These are phyloP conservation scores for Hamigera avellanea DNA, from an alignment of 495 filamentous ascomycete species.

Conservation along the genomic window DNA sequence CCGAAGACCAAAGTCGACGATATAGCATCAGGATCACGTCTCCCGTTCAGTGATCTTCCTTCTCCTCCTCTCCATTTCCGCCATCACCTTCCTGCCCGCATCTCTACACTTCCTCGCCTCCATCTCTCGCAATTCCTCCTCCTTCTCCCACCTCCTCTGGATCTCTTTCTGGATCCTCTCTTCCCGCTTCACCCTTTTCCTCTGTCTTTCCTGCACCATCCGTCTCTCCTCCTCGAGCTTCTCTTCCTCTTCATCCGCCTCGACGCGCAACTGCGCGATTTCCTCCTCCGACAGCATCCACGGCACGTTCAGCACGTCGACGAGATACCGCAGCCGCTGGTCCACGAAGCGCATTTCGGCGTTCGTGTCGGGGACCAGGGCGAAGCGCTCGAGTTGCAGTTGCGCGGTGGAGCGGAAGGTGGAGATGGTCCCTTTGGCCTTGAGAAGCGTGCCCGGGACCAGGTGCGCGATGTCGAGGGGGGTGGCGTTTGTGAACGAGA, in stretches of 20 bases:
- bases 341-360: conserved; percentile 71
- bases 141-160: conserved; percentile 22
- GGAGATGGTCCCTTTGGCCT: conserved; percentile 63
- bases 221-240: conserved; percentile 28
- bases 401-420: conserved; percentile 53
- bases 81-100: conserved; percentile 22
- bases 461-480: conserved; percentile 35
- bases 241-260: conserved; percentile 33
- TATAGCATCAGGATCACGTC: not conserved
- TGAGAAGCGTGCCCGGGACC: conserved; percentile 56
- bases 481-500: conserved; percentile 17
- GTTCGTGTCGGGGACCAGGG: conserved; percentile 47
- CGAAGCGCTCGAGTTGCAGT: conserved; percentile 57
- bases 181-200: conserved; percentile 23
- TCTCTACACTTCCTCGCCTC: conserved; percentile 22
- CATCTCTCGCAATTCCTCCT: conserved; percentile 26
- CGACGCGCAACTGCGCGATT: conserved; percentile 39
- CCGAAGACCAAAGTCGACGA: no score
- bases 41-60: not conserved
- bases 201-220: conserved; percentile 23
- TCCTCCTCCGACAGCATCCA: conserved; percentile 53
- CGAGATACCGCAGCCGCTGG: conserved; percentile 49
- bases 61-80: conserved; percentile 13
- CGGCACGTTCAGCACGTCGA: conserved; percentile 50
- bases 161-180: conserved; percentile 25